A percentile compares a stretch with the other conserved stretches of the same genome.
These are phyloP conservation scores for Elaphomyces granulatus DNA, from an alignment of 495 filamentous ascomycete genomes.

Conservation along the genomic window DNA sequence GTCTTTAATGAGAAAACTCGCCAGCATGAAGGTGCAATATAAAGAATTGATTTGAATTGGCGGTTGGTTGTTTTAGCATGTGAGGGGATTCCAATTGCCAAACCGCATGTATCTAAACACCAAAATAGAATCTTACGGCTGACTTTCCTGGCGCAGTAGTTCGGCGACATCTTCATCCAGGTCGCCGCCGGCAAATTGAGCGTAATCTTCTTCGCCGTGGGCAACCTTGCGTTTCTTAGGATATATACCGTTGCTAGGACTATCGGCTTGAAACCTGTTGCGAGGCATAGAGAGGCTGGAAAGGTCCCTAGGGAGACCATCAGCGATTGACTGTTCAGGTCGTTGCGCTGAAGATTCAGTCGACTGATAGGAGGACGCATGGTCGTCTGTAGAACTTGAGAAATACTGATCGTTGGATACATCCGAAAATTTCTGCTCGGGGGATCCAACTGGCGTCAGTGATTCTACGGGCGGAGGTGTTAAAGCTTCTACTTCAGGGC, in stretches of 20 bases:
- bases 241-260: slow-evolving; percentile 21
- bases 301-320: slow-evolving; percentile 33
- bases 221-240: slow-evolving; percentile 64
- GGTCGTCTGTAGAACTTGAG: no score
- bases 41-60: no score
- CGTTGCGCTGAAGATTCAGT: background rate
- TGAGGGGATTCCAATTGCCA: no score
- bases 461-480: slow-evolving; percentile 56
- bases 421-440: slow-evolving; percentile 14
- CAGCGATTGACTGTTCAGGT: slow-evolving; percentile 17
- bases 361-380: background rate
- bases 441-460: slow-evolving; percentile 32
- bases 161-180: slow-evolving; percentile 77
- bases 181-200: slow-evolving; percentile 50
- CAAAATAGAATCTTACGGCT: slow-evolving; percentile 1
- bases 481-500: slow-evolving; percentile 69
- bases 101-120: background rate
- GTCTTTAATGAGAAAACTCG: no score
- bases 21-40: no score
- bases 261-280: slow-evolving; percentile 19
- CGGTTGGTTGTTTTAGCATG: no score
- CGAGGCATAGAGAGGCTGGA: slow-evolving; percentile 32
- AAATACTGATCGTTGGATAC: background rate
- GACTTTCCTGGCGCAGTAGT: slow-evolving; percentile 47
- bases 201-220: slow-evolving; percentile 54